phyloP scores from a whole-genome alignment of 140 eudicot genomes.

The Senecio squalidus region DNA sequence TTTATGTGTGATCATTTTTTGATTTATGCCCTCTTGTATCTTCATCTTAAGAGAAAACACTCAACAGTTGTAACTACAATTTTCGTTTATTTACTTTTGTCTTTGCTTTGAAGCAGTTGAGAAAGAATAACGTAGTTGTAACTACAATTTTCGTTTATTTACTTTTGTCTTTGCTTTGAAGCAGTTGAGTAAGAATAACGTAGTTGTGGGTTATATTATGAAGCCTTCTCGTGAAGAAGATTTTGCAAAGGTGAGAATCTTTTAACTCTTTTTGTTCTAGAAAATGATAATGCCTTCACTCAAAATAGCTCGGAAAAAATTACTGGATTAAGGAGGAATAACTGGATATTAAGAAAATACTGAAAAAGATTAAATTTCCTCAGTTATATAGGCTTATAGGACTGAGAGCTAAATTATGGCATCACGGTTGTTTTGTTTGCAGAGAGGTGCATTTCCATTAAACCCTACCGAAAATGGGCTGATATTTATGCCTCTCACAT shows the following conservation, averaged over 20 bases:
- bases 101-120: conserved; percentile 46
- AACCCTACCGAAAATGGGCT: conserved; percentile 57
- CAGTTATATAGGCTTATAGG: too few species aligned
- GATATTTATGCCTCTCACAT: conserved; percentile 77
- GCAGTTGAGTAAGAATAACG: conserved; percentile 47
- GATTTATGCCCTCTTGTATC: too few species aligned
- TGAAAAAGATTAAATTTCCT: too few species aligned
- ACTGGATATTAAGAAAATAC: too few species aligned
- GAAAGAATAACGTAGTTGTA: conserved; percentile 20
- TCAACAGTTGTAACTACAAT: not conserved
- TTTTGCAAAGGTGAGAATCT: conserved; percentile 72
- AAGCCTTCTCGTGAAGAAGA: conserved; percentile 94
- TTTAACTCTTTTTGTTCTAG: not conserved
- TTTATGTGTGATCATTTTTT: conserved; percentile 1
- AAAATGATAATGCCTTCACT: too few species aligned
- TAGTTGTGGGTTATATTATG: conserved; percentile 77
- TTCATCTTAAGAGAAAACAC: too few species aligned
- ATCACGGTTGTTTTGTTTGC: conserved; percentile 34
- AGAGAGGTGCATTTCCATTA: conserved; percentile 95
- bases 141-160: conserved; percentile 1
- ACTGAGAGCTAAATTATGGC: conserved; percentile 8
- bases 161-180: conserved; percentile 17
- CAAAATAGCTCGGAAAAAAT: too few species aligned
- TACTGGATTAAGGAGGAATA: too few species aligned
- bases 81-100: conserved; percentile 5